phyloP scores from a whole-genome alignment of 116 monocot species.

The Iris pallida region DNA sequence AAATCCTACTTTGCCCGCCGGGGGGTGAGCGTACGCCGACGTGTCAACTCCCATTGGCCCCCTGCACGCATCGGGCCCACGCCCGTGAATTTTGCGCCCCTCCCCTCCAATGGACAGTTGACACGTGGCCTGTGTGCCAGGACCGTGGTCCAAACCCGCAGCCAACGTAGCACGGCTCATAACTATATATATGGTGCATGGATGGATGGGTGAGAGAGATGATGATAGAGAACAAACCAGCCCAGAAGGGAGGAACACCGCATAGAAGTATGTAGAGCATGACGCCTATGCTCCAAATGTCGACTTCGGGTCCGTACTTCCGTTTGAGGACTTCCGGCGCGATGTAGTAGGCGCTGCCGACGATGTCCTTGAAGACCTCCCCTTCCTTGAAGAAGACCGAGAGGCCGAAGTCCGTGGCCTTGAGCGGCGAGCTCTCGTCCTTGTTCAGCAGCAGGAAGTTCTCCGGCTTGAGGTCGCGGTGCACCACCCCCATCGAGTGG shows the following conservation, averaged over 20 bases:
- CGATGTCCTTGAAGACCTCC: conserved; percentile 57
- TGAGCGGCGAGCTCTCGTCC: conserved; percentile 43
- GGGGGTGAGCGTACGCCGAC: too few species aligned
- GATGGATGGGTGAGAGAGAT: too few species aligned
- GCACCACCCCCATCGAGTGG: conserved; percentile 78
- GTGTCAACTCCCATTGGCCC: too few species aligned
- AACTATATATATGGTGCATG: too few species aligned
- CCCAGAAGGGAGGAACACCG: conserved; percentile 76
- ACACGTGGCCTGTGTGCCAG: too few species aligned
- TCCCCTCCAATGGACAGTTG: too few species aligned
- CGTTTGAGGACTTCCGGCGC: conserved; percentile 66
- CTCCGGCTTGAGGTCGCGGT: conserved; percentile 86
- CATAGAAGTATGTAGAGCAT: conserved; percentile 69
- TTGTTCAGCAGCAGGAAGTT: conserved; percentile 62
- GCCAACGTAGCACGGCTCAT: too few species aligned
- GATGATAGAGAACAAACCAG: conserved; percentile 19
- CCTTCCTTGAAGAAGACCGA: conserved; percentile 74
- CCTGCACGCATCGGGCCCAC: too few species aligned
- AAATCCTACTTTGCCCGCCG: too few species aligned
- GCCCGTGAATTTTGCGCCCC: too few species aligned
- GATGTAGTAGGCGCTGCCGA: conserved; percentile 76
- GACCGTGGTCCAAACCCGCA: too few species aligned
- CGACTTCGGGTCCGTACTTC: conserved; percentile 61
- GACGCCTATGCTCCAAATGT: conserved; percentile 72
- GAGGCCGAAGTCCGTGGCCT: conserved; percentile 62